Base-by-base conservation (phyloP, 345 rosid genomes). In the Reutealis trisperma region DNA sequence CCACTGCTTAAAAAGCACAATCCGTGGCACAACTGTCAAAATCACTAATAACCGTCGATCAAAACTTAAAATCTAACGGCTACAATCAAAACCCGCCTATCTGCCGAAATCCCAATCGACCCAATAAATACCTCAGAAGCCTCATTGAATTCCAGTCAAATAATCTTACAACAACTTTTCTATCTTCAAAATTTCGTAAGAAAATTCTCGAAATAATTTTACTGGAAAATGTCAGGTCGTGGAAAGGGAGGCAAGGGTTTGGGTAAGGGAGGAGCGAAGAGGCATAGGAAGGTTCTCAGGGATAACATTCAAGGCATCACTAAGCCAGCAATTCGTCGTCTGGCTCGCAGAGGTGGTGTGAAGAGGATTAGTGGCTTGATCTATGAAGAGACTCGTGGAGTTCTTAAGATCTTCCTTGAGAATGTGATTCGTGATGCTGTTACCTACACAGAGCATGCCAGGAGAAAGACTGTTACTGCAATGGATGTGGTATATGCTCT, bases 271-370 rank as follows among this genome's bases (percentile, higher is more conserved):
- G 79, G 79, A 60, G 79, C 79, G 47, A 76, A 76, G 74, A 59
- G 79, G 7, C 79, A 76, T 59, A 68, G 79, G 65, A 76, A 76
- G 32, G 79, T 76, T 2, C 74, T 76, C 1, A 65, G 79, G 22
- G 79, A 76, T 42, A 76, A 76, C 61, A 76, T 76, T 55, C 79
- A 76, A 44, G 79, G 79, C 13, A 76, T 76, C 30, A 76, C 79
- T 22, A 76, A 76, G 68, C 79, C 79, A 3, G 79, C 79, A 6
- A 76, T 76, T 14, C 79, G 79, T 10, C 73, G 79, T n/a, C 22
- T 76, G 61, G 79, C 79, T 45, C 79, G 79, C 4, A 68, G 79
- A n/a, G 79, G 79, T 18, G 79, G 79, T 22, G 79, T 76, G n/a
- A 76, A 76, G 79, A 68, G 79, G 45, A 76, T 76, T 37, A 76